These are phyloP conservation scores for Beauveria australis DNA, from an alignment of 2,329 filamentous ascomycete genomes.

Conservation along the genomic window DNA sequence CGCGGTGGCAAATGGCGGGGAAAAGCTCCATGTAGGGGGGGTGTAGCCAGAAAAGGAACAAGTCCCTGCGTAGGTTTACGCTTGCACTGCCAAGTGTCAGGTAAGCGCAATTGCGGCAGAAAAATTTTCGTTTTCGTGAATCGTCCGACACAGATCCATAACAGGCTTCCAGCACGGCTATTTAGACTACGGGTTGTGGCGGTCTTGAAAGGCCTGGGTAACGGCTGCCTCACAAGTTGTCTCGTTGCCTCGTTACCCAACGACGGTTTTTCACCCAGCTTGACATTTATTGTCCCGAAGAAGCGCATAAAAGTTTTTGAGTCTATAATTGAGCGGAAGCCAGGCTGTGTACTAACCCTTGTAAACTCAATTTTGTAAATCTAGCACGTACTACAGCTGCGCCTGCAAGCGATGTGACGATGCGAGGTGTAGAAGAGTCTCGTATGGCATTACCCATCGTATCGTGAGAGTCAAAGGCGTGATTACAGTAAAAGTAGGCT, in stretches of 20 bases:
- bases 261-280: too few species aligned
- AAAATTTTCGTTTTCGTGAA: neutral
- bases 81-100: neutral
- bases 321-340: neutral
- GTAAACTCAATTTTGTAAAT: neutral
- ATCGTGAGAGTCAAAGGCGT: too few species aligned
- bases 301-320: too few species aligned
- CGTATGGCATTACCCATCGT: neutral
- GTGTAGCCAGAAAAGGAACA: neutral
- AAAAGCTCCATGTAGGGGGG: neutral
- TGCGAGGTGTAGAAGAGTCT: neutral
- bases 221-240: too few species aligned
- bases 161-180: neutral
- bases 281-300: too few species aligned
- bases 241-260: too few species aligned
- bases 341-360: neutral
- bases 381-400: neutral
- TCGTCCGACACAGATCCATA: neutral
- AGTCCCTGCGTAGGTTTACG: conserved; percentile 7
- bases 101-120: neutral
- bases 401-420: neutral
- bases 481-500: too few species aligned
- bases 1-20: neutral
- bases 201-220: neutral
- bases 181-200: neutral